Conservation (phyloP, 257 asterid species). For the Nicotiana noctiflora region DNA sequence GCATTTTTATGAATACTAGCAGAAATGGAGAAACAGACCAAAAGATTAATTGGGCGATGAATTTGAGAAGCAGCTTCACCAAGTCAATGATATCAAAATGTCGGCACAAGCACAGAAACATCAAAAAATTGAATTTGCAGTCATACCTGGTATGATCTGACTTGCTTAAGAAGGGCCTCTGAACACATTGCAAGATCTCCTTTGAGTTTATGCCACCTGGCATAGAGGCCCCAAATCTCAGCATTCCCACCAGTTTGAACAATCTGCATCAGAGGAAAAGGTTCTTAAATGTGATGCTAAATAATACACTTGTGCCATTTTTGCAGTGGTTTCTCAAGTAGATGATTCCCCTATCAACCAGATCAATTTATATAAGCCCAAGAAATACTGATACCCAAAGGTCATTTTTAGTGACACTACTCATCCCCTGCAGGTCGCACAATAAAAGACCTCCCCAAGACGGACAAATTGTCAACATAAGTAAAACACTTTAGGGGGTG, state of each 20-base stretch:
- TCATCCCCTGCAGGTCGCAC: not conserved
- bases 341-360: not conserved
- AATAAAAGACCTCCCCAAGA: not conserved
- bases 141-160: slow-evolving; percentile 58
- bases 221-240: slow-evolving; percentile 75
- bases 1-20: not conserved
- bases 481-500: not conserved
- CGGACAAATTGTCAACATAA: not conserved
- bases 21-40: not conserved
- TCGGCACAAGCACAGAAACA: not conserved
- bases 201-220: slow-evolving; percentile 81
- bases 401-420: not conserved
- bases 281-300: not conserved
- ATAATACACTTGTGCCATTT: not conserved
- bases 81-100: not conserved
- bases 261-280: slow-evolving; percentile 21
- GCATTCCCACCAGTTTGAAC: slow-evolving; percentile 61
- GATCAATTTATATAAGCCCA: not conserved
- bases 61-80: not conserved
- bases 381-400: not conserved
- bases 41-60: not conserved
- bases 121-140: not conserved
- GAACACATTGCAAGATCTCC: slow-evolving; percentile 88
- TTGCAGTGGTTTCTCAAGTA: slow-evolving; percentile 2
- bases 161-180: slow-evolving; percentile 91